Evolutionary conservation across 140 eudicot species (phyloP).

Genomic region (Anethum foeniculum): DNA sequence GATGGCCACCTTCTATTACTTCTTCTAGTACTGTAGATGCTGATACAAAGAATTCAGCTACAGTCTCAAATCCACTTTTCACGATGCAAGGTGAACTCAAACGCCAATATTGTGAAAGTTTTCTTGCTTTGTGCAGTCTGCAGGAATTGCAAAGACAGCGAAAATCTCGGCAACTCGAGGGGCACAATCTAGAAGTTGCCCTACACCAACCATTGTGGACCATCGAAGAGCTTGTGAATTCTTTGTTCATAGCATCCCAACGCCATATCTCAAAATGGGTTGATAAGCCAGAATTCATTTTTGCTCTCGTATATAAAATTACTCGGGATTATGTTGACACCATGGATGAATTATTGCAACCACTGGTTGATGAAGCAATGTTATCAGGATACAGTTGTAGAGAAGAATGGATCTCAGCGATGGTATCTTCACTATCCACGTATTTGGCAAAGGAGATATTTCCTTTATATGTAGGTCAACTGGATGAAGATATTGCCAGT

Average conservation of each 20-base stretch:
- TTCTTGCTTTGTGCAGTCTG: slow-evolving; percentile 75
- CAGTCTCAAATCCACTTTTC: slow-evolving; percentile 61
- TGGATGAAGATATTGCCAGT: slow-evolving; percentile 42
- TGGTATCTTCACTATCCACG: slow-evolving; percentile 75
- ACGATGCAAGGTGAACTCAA: slow-evolving; percentile 70
- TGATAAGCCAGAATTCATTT: slow-evolving; percentile 85
- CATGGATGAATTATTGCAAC: slow-evolving; percentile 90
- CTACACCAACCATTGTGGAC: slow-evolving; percentile 85
- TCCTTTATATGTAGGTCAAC: slow-evolving; percentile 43
- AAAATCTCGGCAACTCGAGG: slow-evolving; percentile 81
- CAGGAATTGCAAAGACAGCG: slow-evolving; percentile 80
- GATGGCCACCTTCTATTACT: slow-evolving; percentile 91
- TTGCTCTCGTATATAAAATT: slow-evolving; percentile 75
- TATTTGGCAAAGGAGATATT: slow-evolving; percentile 82
- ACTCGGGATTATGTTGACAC: slow-evolving; percentile 84
- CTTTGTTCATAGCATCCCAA: slow-evolving; percentile 74
- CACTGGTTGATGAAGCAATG: slow-evolving; percentile 90
- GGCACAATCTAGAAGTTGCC: slow-evolving; percentile 42
- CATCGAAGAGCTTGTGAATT: slow-evolving; percentile 93
- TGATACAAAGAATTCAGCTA: slow-evolving; percentile 33
- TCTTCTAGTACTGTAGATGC: slow-evolving; percentile 40
- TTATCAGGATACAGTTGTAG: slow-evolving; percentile 85
- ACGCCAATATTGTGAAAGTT: slow-evolving; percentile 66
- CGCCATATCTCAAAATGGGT: slow-evolving; percentile 78
- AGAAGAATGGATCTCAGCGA: slow-evolving; percentile 96